A percentile compares a stretch with the other conserved stretches of the same genome.
These are phyloP conservation scores for Petunia hybrid DNA, from an alignment of 305 asterid genomes.

Conservation along the genomic window DNA sequence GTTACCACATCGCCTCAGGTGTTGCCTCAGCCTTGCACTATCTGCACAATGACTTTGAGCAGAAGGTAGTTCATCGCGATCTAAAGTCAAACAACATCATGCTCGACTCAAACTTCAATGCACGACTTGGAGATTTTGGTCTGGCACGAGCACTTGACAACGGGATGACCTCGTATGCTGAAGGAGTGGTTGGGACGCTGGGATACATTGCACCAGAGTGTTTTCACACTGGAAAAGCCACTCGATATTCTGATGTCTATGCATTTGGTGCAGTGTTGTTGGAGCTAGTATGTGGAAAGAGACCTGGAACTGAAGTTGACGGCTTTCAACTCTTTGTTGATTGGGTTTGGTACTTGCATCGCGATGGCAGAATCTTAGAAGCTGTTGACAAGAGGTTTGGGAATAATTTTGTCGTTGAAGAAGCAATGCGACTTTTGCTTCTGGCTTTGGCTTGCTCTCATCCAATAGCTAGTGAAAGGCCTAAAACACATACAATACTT, in stretches of 20 bases:
- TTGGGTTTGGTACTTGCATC: slow-evolving; percentile 87
- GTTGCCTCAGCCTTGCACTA: slow-evolving; percentile 87
- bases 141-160: slow-evolving; percentile 87
- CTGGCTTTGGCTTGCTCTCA: slow-evolving; percentile 83
- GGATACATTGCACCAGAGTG: slow-evolving; percentile 97
- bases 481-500: slow-evolving; percentile 56
- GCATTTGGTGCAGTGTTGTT: slow-evolving; percentile 82
- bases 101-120: slow-evolving; percentile 78
- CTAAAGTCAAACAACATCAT: slow-evolving; percentile 88
- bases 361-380: slow-evolving; percentile 65
- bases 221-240: slow-evolving; percentile 85
- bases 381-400: slow-evolving; percentile 72
- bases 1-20: slow-evolving; percentile 66
- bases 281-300: slow-evolving; percentile 70
- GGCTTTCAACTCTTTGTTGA: slow-evolving; percentile 67
- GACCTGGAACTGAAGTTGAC: slow-evolving; percentile 66
- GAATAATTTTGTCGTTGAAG: slow-evolving; percentile 53
- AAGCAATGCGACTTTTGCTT: slow-evolving; percentile 65
- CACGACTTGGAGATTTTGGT: slow-evolving; percentile 87
- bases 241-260: slow-evolving; percentile 83
- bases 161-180: slow-evolving; percentile 75
- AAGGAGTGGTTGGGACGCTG: slow-evolving; percentile 76
- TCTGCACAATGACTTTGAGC: slow-evolving; percentile 81
- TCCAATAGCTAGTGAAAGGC: slow-evolving; percentile 72
- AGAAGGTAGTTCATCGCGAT: slow-evolving; percentile 83